A percentile compares a stretch with the other conserved stretches of the same genome.
Evolutionary conservation across 805 yeast species (phyloP).

Genomic region (Nakazawaea ernobii): DNA sequence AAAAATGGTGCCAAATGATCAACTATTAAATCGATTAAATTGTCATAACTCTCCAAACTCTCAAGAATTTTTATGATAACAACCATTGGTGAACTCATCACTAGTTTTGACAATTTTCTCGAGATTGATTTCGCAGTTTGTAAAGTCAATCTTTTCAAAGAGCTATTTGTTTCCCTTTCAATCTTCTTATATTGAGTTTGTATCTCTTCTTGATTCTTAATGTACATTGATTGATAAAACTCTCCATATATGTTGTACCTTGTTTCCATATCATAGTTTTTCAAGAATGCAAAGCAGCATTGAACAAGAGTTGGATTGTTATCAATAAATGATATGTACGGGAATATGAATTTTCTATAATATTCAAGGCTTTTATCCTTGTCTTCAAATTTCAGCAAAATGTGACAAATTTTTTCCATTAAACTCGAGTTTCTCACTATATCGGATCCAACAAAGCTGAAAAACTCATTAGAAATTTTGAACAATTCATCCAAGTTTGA

Average conservation of each 20-base stretch:
- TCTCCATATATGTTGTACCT: slow-evolving; percentile 83
- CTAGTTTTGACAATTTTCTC: slow-evolving; percentile 64
- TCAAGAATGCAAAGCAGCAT: slow-evolving; percentile 52
- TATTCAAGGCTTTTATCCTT: slow-evolving; percentile 49
- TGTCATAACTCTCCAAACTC: slow-evolving; percentile 90
- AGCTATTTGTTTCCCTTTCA: slow-evolving; percentile 72
- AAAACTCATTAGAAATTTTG: slow-evolving; percentile 38
- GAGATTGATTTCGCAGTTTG: slow-evolving; percentile 72
- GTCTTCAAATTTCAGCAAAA: slow-evolving; percentile 33
- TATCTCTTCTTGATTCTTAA: slow-evolving; percentile 50
- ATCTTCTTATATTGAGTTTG: slow-evolving; percentile 59
- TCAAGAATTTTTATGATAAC: slow-evolving; percentile 64
- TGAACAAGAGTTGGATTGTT: slow-evolving; percentile 56
- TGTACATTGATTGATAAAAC: slow-evolving; percentile 43
- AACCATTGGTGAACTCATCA: slow-evolving; percentile 75
- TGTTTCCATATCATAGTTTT: slow-evolving; percentile 48
- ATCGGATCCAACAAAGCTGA: slow-evolving; percentile 51
- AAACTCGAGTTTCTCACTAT: slow-evolving; percentile 43
- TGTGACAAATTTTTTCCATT: slow-evolving; percentile 54
- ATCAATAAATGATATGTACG: slow-evolving; percentile 47
- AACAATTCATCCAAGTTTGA: slow-evolving; percentile 38
- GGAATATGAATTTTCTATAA: slow-evolving; percentile 61
- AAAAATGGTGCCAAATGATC: slow-evolving; percentile 66
- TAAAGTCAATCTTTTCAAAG: slow-evolving; percentile 74
- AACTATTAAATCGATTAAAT: slow-evolving; percentile 71